These are phyloP conservation scores for Zostera marina DNA, from an alignment of 116 monocot species.

Conservation along the genomic window DNA sequence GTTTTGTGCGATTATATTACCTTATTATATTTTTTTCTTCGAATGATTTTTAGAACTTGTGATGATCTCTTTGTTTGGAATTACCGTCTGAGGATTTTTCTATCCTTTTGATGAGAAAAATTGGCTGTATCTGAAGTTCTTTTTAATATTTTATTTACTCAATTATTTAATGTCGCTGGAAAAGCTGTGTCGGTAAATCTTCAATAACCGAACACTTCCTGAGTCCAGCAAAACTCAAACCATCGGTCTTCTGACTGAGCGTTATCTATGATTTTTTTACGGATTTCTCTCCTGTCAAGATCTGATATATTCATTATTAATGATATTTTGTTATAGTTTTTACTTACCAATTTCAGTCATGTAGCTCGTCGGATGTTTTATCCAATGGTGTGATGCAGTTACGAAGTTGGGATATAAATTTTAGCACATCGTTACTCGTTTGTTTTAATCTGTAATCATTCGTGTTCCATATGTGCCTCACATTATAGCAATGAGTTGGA, in stretches of 20 bases:
- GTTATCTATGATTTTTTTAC: not conserved
- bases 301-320: not conserved
- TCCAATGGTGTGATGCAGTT: slow-evolving; percentile 2
- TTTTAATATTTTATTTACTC: too few relatives aligned
- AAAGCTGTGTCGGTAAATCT: slow-evolving; percentile 3
- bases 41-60: too few relatives aligned
- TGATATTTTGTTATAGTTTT: not conserved
- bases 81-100: too few relatives aligned
- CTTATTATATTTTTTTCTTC: too few relatives aligned
- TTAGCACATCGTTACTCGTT: slow-evolving; percentile 3
- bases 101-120: too few relatives aligned
- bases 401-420: slow-evolving; percentile 5
- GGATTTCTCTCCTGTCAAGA: slow-evolving; percentile 5
- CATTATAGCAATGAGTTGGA: too few relatives aligned
- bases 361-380: not conserved
- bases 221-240: slow-evolving; percentile 2
- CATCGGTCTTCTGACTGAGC: slow-evolving; percentile 8
- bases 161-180: too few relatives aligned
- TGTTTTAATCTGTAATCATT: not conserved
- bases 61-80: too few relatives aligned
- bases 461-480: slow-evolving; percentile 4
- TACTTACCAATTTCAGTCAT: slow-evolving; percentile 1
- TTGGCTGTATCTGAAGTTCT: too few relatives aligned
- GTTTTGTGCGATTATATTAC: too few relatives aligned
- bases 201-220: slow-evolving; percentile 5